Conservation (phyloP, 1,284 basidiomycete species). For the Flammula alnicola region DNA sequence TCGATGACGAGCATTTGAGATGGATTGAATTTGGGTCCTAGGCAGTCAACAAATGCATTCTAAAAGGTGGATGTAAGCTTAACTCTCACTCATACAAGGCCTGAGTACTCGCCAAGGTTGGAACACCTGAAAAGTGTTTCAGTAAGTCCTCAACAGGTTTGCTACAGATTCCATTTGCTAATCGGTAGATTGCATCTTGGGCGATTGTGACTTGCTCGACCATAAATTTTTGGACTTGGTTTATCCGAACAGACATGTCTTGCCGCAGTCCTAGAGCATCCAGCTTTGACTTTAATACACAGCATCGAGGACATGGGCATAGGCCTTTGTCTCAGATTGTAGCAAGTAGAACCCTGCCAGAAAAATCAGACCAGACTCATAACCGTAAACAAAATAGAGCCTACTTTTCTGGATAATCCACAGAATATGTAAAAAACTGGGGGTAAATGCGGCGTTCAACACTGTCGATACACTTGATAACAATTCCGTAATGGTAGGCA, state of each 20-base stretch:
- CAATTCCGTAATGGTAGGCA: conserved; percentile 25
- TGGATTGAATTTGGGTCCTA: conserved; percentile 14
- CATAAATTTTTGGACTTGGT: conserved; percentile 11
- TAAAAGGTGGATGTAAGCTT: background rate
- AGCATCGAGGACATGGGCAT: conserved; percentile 37
- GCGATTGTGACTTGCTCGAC: conserved; percentile 6
- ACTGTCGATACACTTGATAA: conserved; percentile 31
- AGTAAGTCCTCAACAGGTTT: conserved; percentile 11
- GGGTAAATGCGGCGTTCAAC: conserved; percentile 30
- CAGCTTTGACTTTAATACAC: conserved; percentile 9
- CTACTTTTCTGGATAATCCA: conserved; percentile 36
- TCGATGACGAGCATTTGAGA: conserved; percentile 21
- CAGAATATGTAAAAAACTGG: conserved; percentile 33
- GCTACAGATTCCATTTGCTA: conserved; percentile 9
- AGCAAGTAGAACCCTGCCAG: conserved; percentile 26
- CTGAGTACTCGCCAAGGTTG: conserved; percentile 14
- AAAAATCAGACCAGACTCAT: background rate
- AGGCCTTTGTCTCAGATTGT: conserved; percentile 26
- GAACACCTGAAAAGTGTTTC: conserved; percentile 16
- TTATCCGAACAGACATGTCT: conserved; percentile 9
- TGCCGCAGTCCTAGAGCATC: background rate
- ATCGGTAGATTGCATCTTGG: conserved; percentile 13
- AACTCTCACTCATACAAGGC: background rate
- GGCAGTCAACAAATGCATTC: conserved; percentile 22
- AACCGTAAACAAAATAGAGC: background rate